Evolutionary conservation across 208 protist genomes (phyloP).

Genomic region (Chromosphaera perkinsii): DNA sequence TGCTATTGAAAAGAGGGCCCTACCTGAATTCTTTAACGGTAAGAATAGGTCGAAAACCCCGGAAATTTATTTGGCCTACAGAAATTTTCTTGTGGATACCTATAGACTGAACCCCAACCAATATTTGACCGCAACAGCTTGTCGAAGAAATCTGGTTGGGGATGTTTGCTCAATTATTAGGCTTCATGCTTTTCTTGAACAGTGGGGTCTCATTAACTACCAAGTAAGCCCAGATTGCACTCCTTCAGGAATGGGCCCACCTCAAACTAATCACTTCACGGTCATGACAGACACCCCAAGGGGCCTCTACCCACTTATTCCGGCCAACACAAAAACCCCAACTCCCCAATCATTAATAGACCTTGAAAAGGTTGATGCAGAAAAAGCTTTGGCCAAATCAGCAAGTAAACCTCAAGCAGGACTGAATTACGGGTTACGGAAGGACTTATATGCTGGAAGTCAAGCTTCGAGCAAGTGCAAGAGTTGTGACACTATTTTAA

Average conservation of each 20-base stretch:
- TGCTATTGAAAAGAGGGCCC: slow-evolving; percentile 47
- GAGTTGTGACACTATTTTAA: not conserved
- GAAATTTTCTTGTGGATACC: slow-evolving; percentile 63
- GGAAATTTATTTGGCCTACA: slow-evolving; percentile 57
- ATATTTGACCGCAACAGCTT: slow-evolving; percentile 60
- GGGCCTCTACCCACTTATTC: slow-evolving; percentile 2
- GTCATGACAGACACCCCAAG: slow-evolving; percentile 18
- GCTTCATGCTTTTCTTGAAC: slow-evolving; percentile 64
- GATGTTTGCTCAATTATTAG: slow-evolving; percentile 54
- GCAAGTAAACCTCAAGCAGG: too few relatives aligned
- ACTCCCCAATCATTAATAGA: not conserved
- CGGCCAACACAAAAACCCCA: not conserved
- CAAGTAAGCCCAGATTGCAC: slow-evolving; percentile 20
- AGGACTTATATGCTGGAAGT: not conserved
- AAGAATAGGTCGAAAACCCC: slow-evolving; percentile 47
- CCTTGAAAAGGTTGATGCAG: not conserved
- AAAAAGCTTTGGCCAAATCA: too few relatives aligned
- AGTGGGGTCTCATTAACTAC: slow-evolving; percentile 71
- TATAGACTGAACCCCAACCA: slow-evolving; percentile 53
- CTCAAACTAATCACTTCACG: slow-evolving; percentile 30
- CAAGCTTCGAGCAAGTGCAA: not conserved
- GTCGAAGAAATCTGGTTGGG: slow-evolving; percentile 56
- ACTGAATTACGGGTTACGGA: too few relatives aligned
- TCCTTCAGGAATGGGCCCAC: slow-evolving; percentile 25
- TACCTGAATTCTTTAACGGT: slow-evolving; percentile 60